Conservation (phyloP, 2,329 filamentous ascomycete species). For the Lachnellula cervina region DNA sequence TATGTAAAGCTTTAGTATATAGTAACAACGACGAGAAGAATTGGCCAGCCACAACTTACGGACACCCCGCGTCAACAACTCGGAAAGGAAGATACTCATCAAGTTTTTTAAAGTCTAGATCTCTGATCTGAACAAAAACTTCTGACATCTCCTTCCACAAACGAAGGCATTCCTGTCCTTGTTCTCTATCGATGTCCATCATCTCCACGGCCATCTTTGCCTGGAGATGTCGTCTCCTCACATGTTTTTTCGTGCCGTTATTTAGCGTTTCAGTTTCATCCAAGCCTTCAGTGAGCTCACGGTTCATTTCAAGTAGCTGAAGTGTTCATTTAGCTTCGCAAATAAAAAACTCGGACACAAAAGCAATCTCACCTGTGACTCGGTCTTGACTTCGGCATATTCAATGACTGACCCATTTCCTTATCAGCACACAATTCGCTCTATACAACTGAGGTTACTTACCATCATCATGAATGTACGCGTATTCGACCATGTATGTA, state of each 20-base stretch:
- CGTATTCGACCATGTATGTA: not conserved
- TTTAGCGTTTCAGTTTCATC: not conserved
- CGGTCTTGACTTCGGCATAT: not conserved
- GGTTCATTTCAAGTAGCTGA: not conserved
- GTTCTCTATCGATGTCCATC: not conserved
- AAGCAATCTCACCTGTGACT: not conserved
- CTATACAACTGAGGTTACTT: not conserved
- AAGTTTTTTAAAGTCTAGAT: not conserved
- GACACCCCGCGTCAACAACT: not conserved
- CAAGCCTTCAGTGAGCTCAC: not conserved
- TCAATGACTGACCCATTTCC: not conserved
- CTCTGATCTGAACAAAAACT: not conserved
- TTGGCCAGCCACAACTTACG: not conserved
- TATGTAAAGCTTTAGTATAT: not conserved
- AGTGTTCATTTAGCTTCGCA: not conserved
- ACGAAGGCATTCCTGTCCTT: not conserved
- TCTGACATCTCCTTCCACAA: not conserved
- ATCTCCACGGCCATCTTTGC: not conserved
- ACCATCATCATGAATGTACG: not conserved
- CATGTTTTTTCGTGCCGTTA: not conserved
- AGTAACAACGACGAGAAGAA: not conserved
- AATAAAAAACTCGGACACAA: not conserved
- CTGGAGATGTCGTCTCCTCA: not conserved
- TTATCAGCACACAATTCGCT: not conserved
- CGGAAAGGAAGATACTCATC: not conserved